Base-by-base conservation (phyloP, 2,329 filamentous ascomycete genomes). In the Apiospora arundinis region DNA sequence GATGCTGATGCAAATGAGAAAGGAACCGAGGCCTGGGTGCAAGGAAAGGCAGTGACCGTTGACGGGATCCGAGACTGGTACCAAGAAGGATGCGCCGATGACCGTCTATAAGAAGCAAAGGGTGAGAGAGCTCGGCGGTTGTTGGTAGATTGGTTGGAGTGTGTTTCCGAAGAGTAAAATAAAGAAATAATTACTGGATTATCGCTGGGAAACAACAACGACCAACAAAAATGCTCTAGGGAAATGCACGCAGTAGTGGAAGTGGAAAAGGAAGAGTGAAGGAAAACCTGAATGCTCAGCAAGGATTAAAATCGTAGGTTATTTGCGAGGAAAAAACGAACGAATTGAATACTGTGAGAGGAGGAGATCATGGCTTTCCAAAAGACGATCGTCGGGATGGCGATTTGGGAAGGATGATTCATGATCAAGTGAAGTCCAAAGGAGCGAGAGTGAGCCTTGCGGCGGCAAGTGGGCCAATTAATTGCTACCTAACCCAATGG, bases 391-490 rank as follows among this genome's bases (percentile, higher is more conserved):
- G 42, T 12, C 40, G 40, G 40, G 23, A 52, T 28, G 23, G 21
- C 14, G 12, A 23, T 52, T 32, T 21, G 18, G 21, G 18, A 23
- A 40, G 32, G 56, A 63, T 63, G 56, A 63, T 40, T 63, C 56
- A 63, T 63, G 56, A 40, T n/a, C 18, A n/a, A 32, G 9, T 63
- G 56, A 63, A 63, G 56, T 40, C 9, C 28, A 40, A 60, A 60
- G 44, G 9, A 14, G 14, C 11, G 67, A 68, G 42, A 49, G 67
- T 21, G 42, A 49, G 67, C 37, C 48, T 68, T 68, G 67, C 67
- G 66, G 66, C 66, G 32, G 25, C 67, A 25, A 68, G 66, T n/a
- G 66, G 46, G 60, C 21, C 60, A 45, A 45, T 16, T 16, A 42
- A 45, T 45, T 45, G 42, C 2, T 45, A 45, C 42, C 42, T 45